Percentiles rank a stretch among this genome's conserved stretches.
Evolutionary conservation across 257 asterid species (phyloP).

Genomic region (Nicotiana noctiflora): DNA sequence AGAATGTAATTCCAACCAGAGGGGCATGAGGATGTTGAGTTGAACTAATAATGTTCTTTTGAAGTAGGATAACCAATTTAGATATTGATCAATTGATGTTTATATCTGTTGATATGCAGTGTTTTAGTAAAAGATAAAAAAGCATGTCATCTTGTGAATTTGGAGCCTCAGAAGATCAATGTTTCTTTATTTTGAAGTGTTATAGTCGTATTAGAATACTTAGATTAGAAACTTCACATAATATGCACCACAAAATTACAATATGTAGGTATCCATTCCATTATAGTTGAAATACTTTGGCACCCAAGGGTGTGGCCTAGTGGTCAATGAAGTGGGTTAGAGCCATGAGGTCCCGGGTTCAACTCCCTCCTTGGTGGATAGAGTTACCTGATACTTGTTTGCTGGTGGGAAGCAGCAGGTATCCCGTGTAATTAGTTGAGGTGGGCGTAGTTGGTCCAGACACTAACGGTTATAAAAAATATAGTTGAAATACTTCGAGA

Average conservation of each 20-base stretch:
- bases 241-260: not conserved
- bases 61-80: not conserved
- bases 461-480: no score
- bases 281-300: not conserved
- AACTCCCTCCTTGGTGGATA: no score
- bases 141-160: not conserved
- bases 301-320: no score
- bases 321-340: no score
- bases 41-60: not conserved
- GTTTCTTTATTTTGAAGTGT: not conserved
- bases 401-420: no score
- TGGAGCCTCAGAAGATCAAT: not conserved
- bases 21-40: not conserved
- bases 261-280: not conserved
- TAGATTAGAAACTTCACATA: not conserved
- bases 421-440: no score
- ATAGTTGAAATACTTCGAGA: no score
- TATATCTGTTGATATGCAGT: not conserved
- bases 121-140: not conserved
- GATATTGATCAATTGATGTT: not conserved
- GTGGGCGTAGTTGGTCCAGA: no score
- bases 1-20: constrained; percentile 11
- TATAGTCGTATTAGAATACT: not conserved
- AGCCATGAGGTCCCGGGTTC: no score
- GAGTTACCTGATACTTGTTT: no score